Conservation (phyloP, 306 rosid genomes). For the Argentina anserina region DNA sequence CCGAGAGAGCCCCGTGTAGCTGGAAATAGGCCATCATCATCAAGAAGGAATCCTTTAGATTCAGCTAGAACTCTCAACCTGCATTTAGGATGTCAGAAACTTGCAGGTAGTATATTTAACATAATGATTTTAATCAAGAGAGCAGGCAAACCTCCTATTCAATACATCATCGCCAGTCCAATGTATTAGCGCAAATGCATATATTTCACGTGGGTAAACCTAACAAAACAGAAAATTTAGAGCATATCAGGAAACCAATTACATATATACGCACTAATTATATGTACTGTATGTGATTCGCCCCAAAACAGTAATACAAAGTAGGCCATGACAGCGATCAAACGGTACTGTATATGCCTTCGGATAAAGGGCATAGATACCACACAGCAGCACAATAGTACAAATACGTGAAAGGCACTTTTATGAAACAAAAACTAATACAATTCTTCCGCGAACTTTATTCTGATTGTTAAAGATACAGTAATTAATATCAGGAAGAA, state of each 20-base stretch:
- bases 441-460: not conserved
- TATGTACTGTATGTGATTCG: not conserved
- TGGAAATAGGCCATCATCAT: constrained; percentile 85
- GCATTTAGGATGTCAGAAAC: constrained; percentile 19
- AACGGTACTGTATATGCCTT: not conserved
- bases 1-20: constrained; percentile 59
- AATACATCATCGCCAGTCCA: constrained; percentile 96
- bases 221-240: constrained; percentile 10
- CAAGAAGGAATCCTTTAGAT: constrained; percentile 86
- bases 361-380: not conserved
- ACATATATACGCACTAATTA: not conserved
- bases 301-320: not conserved
- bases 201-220: constrained; percentile 84
- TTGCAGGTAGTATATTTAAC: not conserved
- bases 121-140: constrained; percentile 9
- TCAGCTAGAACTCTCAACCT: constrained; percentile 88
- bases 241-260: not conserved
- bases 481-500: constrained; percentile 19
- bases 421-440: not conserved
- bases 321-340: not conserved
- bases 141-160: constrained; percentile 66
- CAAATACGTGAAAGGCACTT: not conserved
- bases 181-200: constrained; percentile 78
- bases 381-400: not conserved
- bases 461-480: not conserved